Conservation (phyloP, 805 yeast genomes). For the Grigorovia humatica region DNA sequence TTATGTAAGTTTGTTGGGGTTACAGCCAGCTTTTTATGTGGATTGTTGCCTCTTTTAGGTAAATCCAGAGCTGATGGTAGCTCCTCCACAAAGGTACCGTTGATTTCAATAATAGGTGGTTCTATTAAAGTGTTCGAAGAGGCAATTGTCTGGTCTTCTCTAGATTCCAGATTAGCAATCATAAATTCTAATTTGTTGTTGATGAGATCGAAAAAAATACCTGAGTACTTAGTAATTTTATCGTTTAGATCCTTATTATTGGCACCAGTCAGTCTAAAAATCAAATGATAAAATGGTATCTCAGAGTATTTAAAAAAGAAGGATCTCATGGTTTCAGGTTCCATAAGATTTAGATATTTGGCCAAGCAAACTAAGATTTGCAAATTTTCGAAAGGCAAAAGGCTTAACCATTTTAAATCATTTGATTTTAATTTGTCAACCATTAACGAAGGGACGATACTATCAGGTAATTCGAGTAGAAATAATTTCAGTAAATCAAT, state of each 20-base stretch:
- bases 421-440: slow-evolving; percentile 1
- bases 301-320: slow-evolving; percentile 1
- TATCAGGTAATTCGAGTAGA: slow-evolving; percentile 51
- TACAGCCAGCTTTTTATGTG: not conserved
- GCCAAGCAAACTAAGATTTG: slow-evolving; percentile 3
- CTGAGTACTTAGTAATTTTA: not conserved
- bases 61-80: not conserved
- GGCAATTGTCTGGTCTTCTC: not conserved
- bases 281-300: slow-evolving; percentile 8
- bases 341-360: slow-evolving; percentile 4
- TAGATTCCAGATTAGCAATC: not conserved
- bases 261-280: slow-evolving; percentile 3
- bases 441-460: slow-evolving; percentile 26
- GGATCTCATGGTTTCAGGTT: not conserved
- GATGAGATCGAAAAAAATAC: not conserved
- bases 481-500: slow-evolving; percentile 41
- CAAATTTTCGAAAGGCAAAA: slow-evolving; percentile 5
- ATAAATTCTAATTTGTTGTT: not conserved
- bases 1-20: not conserved
- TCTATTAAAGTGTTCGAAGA: not conserved
- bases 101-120: not conserved
- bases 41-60: not conserved
- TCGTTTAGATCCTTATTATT: not conserved
- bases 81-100: not conserved
- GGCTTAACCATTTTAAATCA: slow-evolving; percentile 1